Base-by-base conservation (phyloP, 148 eudicot genomes). In the Chenopodium formosanum region DNA sequence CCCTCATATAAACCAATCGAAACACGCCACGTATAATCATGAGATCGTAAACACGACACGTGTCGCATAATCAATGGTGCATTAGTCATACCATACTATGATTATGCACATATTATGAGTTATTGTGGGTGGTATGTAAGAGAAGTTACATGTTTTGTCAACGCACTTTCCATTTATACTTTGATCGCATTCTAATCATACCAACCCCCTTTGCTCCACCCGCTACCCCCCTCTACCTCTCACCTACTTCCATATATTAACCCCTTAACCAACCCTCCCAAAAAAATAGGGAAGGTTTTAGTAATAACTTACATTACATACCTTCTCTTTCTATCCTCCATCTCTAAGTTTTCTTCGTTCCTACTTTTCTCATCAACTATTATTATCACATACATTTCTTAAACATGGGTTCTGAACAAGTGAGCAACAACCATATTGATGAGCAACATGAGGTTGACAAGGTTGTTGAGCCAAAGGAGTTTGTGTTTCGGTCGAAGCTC, bases 401-500 rank as follows among this genome's bases (percentile, higher is more conserved):
- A 60, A 56, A 66, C 67, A 86, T 85, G 87, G 87, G 69, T 7
- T 9, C 77, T 14, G 70, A 86, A 47, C 81, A 84, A 25, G 80
- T 58, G 44, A 53, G 62, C 53, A 70, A 48, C 48, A 27, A 52
- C 44, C 44, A 40, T 6, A 40, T 40, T 50, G n/a, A 50, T 16
- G 78, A 71, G 23, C 40, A 27, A 34, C 73, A 73, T 53, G 46
- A 62, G 68, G 75, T 50, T 34, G 25, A 56, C 20, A 19, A 14
- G 37, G 79, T 50, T 34, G 32, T 22, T 0, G 9, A 74, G 16
- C 53, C 16, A 11, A 67, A 83, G 27, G 90, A 89, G 31, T 79
- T 77, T 80, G 87, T 91, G 40, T 93, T 90, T 85, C 84, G 86
- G 50, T 93, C 97, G 0, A 91, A 88, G 74, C 91, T 91, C 0